These are phyloP conservation scores for Candida sanyiensis DNA, from an alignment of 805 yeast genomes.

Conservation along the genomic window DNA sequence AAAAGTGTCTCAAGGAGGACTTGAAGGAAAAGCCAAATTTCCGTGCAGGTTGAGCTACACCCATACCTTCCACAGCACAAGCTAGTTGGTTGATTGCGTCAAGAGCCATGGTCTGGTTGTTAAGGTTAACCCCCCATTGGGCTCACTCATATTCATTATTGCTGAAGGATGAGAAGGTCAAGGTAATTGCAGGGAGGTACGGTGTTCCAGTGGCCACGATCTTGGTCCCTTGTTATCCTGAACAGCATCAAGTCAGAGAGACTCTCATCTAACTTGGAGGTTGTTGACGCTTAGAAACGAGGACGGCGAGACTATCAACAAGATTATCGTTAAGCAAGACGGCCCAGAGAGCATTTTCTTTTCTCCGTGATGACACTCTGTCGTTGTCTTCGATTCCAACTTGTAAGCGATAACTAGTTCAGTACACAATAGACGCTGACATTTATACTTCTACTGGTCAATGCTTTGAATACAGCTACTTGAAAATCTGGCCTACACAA, in stretches of 20 bases:
- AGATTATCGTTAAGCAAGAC: slow-evolving; percentile 23
- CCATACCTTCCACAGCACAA: slow-evolving; percentile 19
- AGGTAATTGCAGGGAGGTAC: slow-evolving; percentile 40
- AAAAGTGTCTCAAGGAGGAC: slow-evolving; percentile 8
- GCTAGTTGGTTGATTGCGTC: slow-evolving; percentile 14
- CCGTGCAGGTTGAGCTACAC: slow-evolving; percentile 17
- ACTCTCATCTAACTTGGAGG: slow-evolving; percentile 32
- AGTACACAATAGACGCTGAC: no score
- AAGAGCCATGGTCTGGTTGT: slow-evolving; percentile 14
- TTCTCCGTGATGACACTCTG: slow-evolving; percentile 23
- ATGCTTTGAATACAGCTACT: no score
- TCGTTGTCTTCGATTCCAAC: slow-evolving; percentile 31
- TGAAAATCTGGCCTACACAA: no score
- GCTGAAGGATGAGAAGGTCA: slow-evolving; percentile 34
- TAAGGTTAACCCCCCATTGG: slow-evolving; percentile 21
- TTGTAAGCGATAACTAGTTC: no score
- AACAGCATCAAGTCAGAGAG: slow-evolving; percentile 42
- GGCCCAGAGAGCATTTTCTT: slow-evolving; percentile 27
- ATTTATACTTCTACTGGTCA: no score
- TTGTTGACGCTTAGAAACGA: slow-evolving; percentile 30
- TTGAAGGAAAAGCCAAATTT: slow-evolving; percentile 15
- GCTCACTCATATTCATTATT: slow-evolving; percentile 17
- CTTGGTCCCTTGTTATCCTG: slow-evolving; percentile 49
- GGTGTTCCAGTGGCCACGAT: slow-evolving; percentile 42
- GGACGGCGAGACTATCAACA: slow-evolving; percentile 29